Evolutionary conservation across 1,139 yeast genomes (phyloP).

Genomic region (Candida sojae): DNA sequence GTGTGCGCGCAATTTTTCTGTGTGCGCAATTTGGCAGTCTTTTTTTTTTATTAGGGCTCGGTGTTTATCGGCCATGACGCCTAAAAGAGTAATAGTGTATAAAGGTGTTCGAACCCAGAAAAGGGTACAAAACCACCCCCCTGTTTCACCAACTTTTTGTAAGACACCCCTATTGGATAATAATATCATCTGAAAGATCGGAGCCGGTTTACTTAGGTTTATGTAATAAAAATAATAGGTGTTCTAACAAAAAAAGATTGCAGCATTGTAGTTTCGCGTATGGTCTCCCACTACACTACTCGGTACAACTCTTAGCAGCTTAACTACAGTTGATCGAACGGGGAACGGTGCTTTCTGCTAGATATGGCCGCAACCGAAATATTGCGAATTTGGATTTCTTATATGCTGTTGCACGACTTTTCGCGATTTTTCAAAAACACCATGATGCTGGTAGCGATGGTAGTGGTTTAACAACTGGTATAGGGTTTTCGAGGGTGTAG

Average conservation of each 20-base stretch:
- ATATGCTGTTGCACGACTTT: not conserved
- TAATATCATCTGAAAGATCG: not conserved
- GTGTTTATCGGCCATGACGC: too few species aligned
- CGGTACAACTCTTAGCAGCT: conserved; percentile 56
- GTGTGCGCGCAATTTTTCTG: too few species aligned
- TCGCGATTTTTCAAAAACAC: not conserved
- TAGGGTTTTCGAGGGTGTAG: not conserved
- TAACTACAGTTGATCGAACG: conserved; percentile 52
- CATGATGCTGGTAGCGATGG: not conserved
- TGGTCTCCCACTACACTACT: conserved; percentile 58
- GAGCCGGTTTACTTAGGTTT: not conserved
- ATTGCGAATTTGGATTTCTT: not conserved
- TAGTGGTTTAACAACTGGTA: not conserved
- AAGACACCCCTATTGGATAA: not conserved
- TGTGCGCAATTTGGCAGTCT: too few species aligned
- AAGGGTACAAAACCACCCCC: too few species aligned
- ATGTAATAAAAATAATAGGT: conserved; percentile 2
- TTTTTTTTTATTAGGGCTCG: too few species aligned
- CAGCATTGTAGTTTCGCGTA: conserved; percentile 56
- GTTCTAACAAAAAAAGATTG: conserved; percentile 32
- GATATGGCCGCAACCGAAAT: conserved; percentile 46
- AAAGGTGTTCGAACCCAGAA: too few species aligned
- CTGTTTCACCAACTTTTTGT: not conserved
- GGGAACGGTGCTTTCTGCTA: conserved; percentile 49
- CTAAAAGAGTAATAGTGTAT: too few species aligned